Base-by-base conservation (phyloP, 495 filamentous ascomycete species). In the Elasticomyces elasticus region DNA sequence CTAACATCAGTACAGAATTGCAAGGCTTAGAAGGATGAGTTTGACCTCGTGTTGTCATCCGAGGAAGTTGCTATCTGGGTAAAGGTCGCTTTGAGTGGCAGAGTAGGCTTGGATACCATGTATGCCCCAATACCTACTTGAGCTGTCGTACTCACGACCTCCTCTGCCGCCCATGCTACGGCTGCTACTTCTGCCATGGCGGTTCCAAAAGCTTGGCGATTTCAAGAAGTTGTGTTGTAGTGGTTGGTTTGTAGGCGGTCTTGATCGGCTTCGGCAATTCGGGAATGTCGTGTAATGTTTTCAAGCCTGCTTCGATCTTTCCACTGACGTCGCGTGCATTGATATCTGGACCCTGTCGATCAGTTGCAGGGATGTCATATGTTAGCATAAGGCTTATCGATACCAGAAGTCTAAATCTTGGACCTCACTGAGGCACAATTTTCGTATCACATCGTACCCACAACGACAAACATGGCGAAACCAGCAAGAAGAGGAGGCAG, bases 1-100 rank as follows among this genome's bases (percentile, higher is more conserved):
- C 19, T 17, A 41, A 27, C 20, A 45, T 46, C 38, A 28, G 42
- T 17, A 10, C 31, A 2, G 26, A 43, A 24, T 17, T 24, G 23
- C 11, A 25, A 24, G 10, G 1, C n/a, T 3, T 45, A 28, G 3
- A 24, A 2, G 23, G 5, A 26, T 22, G 12, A 4, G 13, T 22
- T 46, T 3, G 53, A 63, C 60, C 40, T 48, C 5, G 56, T 54
- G 2, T 50, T 22, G 23, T 55, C 60, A 17, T 62, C 56, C 3
- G 50, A 49, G 3, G 60, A 52, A 3, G 60, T 54, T 0, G 53
- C 60, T 5, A 63, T 53, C 33, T 57, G 60, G 5, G 40, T 40
- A 25, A 63, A 57, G 47, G 52, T 59, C 19, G 56, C 56, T 20
- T 59, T 56, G 26, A 63, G 38, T 12, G 60, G 60, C 60, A 63